A percentile compares a stretch with the other conserved stretches of the same genome.
These are phyloP conservation scores for Oryza punctata DNA, from an alignment of 176 grass and related monocot species.

Conservation along the genomic window DNA sequence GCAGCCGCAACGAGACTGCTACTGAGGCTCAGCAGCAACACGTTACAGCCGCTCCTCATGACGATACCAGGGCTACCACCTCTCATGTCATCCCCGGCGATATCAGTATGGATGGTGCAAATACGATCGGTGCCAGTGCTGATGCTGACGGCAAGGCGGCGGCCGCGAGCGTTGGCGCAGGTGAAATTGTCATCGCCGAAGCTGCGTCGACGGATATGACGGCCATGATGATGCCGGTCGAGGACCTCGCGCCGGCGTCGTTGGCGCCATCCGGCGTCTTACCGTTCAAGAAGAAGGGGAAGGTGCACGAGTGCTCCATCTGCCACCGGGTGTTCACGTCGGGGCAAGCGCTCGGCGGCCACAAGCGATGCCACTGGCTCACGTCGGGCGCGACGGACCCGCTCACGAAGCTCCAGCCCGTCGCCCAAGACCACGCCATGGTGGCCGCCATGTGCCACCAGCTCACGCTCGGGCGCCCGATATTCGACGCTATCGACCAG, in stretches of 20 bases:
- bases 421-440: constrained; percentile 39
- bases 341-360: constrained; percentile 87
- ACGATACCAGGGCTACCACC: background rate
- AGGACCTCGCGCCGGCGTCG: constrained; percentile 14
- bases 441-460: constrained; percentile 46
- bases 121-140: background rate
- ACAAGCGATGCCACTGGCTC: constrained; percentile 89
- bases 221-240: constrained; percentile 35
- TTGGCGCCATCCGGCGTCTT: background rate
- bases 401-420: constrained; percentile 38
- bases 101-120: background rate
- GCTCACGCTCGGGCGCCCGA: constrained; percentile 42
- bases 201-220: constrained; percentile 26
- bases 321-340: constrained; percentile 87
- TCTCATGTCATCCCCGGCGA: background rate
- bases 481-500: constrained; percentile 31
- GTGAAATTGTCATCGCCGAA: background rate
- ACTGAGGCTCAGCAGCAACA: background rate
- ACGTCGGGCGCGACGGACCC: constrained; percentile 49
- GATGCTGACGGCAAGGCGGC: background rate
- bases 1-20: constrained; percentile 8
- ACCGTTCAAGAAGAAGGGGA: constrained; percentile 60
- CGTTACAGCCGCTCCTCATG: background rate
- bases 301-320: constrained; percentile 89
- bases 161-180: background rate